phyloP scores from a whole-genome alignment of 345 rosid species.

The Noccaea bulbosa region DNA sequence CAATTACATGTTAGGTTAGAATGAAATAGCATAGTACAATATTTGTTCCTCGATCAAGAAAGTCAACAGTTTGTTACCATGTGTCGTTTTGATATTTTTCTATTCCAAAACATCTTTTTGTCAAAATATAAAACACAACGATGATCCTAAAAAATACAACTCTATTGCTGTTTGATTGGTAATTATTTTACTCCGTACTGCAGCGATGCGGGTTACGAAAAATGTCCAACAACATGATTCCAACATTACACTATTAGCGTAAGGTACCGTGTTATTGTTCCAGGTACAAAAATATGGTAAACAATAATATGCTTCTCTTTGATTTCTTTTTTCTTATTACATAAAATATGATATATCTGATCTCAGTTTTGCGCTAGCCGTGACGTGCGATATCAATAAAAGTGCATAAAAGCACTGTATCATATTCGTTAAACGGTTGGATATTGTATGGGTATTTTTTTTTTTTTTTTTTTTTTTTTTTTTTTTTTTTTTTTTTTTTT shows the following conservation, averaged over 20 bases:
- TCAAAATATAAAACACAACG: not conserved
- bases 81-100: not conserved
- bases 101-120: not conserved
- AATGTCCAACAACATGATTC: not conserved
- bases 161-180: too few species aligned
- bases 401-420: not conserved
- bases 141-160: too few species aligned
- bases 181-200: too few species aligned
- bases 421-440: too few species aligned
- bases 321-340: not conserved
- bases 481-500: too few species aligned
- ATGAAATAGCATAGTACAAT: not conserved
- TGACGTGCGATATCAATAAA: slow-evolving; percentile 11
- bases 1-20: not conserved
- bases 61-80: slow-evolving; percentile 10
- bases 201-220: too few species aligned
- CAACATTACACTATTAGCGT: slow-evolving; percentile 10
- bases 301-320: not conserved
- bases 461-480: too few species aligned
- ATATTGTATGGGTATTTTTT: too few species aligned
- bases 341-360: not conserved
- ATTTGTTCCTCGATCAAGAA: not conserved
- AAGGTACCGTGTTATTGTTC: not conserved
- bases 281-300: not conserved
- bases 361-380: slow-evolving; percentile 22